phyloP scores from a whole-genome alignment of 306 rosid species.

The Fragaria ananassa region DNA sequence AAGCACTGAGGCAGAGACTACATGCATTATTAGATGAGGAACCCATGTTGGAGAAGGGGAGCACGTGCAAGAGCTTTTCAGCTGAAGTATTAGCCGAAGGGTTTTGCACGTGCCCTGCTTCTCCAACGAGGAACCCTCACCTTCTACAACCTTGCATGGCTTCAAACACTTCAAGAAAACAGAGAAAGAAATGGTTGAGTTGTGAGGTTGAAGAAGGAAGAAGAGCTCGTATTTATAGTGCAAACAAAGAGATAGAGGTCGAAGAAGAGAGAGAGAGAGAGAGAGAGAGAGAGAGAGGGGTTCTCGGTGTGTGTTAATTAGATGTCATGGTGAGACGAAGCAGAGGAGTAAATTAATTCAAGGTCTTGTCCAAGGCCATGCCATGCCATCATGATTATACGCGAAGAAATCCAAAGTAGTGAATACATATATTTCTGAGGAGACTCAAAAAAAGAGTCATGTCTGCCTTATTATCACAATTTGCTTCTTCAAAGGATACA shows the following conservation, averaged over 20 bases:
- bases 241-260: conserved; percentile 5
- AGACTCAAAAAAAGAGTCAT: conserved; percentile 33
- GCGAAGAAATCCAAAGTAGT: conserved; percentile 38
- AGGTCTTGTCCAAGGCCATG: conserved; percentile 32
- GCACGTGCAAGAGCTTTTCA: conserved; percentile 64
- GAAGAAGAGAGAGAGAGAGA: conserved; percentile 18
- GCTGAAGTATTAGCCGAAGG: conserved; percentile 6
- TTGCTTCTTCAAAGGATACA: conserved; percentile 36
- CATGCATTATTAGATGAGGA: conserved; percentile 33
- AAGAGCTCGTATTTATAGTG: conserved; percentile 44
- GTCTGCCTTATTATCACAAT: conserved; percentile 50
- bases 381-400: conserved; percentile 31
- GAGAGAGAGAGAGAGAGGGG: background rate
- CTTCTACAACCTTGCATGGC: conserved; percentile 16
- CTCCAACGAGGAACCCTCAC: conserved; percentile 88
- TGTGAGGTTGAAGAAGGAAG: conserved; percentile 19
- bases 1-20: background rate
- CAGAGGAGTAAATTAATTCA: conserved; percentile 28
- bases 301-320: background rate
- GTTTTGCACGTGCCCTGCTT: conserved; percentile 99
- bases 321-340: conserved; percentile 28
- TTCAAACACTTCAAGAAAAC: background rate
- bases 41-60: conserved; percentile 83
- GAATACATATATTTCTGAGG: conserved; percentile 28
- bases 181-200: conserved; percentile 7